A percentile compares a stretch with the other conserved stretches of the same genome.
phyloP scores from a whole-genome alignment of 805 yeast species.

The Wickerhamomyces sydowiorum region DNA sequence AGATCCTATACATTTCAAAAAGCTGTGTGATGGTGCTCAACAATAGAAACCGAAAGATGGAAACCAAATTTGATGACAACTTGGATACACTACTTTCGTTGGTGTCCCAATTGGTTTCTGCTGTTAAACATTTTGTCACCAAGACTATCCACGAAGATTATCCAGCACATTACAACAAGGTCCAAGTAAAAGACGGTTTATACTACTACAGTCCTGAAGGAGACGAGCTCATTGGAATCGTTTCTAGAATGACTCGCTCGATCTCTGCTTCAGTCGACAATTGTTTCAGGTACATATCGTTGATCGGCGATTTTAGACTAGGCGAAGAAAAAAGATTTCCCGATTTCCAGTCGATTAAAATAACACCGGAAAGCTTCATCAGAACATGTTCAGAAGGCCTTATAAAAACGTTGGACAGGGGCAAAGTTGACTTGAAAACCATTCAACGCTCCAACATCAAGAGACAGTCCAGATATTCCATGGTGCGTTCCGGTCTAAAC shows the following conservation, averaged over 20 bases:
- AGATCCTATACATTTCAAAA: conserved; percentile 55
- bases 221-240: conserved; percentile 51
- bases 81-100: conserved; percentile 54
- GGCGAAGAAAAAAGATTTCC: conserved; percentile 58
- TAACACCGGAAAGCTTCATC: conserved; percentile 57
- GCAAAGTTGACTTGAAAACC: conserved; percentile 19
- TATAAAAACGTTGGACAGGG: conserved; percentile 33
- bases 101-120: conserved; percentile 59
- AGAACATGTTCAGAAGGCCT: conserved; percentile 56
- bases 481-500: conserved; percentile 25
- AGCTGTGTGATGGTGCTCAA: conserved; percentile 32
- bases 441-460: conserved; percentile 16
- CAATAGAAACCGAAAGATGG: conserved; percentile 15
- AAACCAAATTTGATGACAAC: conserved; percentile 28
- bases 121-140: conserved; percentile 57
- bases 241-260: conserved; percentile 54
- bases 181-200: conserved; percentile 14
- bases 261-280: conserved; percentile 44
- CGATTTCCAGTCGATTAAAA: conserved; percentile 50
- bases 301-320: conserved; percentile 64
- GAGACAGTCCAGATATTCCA: conserved; percentile 29
- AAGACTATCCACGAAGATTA: conserved; percentile 40
- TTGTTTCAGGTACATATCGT: conserved; percentile 43
- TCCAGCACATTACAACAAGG: conserved; percentile 3
- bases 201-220: conserved; percentile 66